These are phyloP conservation scores for Baorangia bicolor DNA, from an alignment of 768 basidiomycete species.

Conservation along the genomic window DNA sequence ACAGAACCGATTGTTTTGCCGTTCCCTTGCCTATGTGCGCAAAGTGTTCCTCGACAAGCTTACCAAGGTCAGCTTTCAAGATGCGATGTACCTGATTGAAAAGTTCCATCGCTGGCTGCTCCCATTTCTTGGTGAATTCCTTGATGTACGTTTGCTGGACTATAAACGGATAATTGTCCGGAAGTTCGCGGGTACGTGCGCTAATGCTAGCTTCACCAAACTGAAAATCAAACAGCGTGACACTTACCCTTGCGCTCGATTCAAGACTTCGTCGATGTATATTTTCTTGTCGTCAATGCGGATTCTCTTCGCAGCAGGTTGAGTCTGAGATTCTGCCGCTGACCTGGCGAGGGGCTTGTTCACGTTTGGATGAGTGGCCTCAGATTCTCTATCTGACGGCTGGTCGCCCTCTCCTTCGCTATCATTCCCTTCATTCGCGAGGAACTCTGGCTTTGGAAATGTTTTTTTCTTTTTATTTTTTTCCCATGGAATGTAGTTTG, in stretches of 20 bases:
- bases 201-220: slow-evolving; percentile 12
- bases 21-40: slow-evolving; percentile 46
- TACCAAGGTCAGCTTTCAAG: slow-evolving; percentile 38
- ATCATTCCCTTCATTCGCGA: too few species aligned
- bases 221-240: too few species aligned
- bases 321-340: too few species aligned
- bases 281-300: too few species aligned
- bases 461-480: not conserved
- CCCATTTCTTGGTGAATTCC: slow-evolving; percentile 46
- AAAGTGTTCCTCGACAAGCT: slow-evolving; percentile 49
- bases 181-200: slow-evolving; percentile 63
- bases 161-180: slow-evolving; percentile 60
- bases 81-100: slow-evolving; percentile 39
- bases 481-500: not conserved
- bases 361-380: too few species aligned
- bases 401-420: not conserved
- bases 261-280: slow-evolving; percentile 58
- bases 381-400: not conserved
- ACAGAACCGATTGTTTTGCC: slow-evolving; percentile 48
- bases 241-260: too few species aligned
- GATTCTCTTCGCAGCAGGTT: too few species aligned
- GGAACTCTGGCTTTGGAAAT: not conserved
- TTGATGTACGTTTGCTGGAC: slow-evolving; percentile 52
- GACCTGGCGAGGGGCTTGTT: too few species aligned
- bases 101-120: slow-evolving; percentile 41